Evolutionary conservation across 2,329 filamentous ascomycete species (phyloP).

Genomic region (Gremmenia infestans): DNA sequence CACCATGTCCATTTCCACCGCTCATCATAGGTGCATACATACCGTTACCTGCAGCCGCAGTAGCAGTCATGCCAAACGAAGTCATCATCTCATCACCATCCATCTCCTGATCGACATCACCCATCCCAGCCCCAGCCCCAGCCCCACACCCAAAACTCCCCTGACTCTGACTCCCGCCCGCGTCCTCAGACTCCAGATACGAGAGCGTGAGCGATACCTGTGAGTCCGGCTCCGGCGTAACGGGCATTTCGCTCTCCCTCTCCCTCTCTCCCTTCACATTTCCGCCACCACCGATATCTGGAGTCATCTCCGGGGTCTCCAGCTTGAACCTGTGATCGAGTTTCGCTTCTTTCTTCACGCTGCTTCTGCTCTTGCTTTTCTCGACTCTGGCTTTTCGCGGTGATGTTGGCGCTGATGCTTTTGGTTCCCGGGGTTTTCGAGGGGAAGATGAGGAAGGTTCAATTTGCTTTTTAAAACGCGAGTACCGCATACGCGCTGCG

Average conservation of each 20-base stretch:
- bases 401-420: neutral
- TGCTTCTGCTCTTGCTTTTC: constrained; percentile 10
- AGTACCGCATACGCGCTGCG: constrained; percentile 52
- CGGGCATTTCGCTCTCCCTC: neutral
- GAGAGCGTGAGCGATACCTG: neutral
- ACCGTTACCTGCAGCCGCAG: neutral
- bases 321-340: neutral
- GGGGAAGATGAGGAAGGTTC: constrained; percentile 29
- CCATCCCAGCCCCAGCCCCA: neutral
- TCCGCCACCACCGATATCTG: neutral
- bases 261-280: neutral
- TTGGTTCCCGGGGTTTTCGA: constrained; percentile 11
- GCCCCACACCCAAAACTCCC: neutral
- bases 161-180: neutral
- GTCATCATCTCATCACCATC: neutral
- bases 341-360: neutral
- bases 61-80: neutral
- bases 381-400: constrained; percentile 19
- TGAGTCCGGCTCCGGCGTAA: neutral
- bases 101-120: too few relatives aligned
- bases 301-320: neutral
- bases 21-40: neutral
- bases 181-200: too few relatives aligned
- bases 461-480: constrained; percentile 48
- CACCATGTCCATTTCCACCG: neutral